These are phyloP conservation scores for Osmanthus fragrans DNA, from an alignment of 257 asterid genomes.

Conservation along the genomic window DNA sequence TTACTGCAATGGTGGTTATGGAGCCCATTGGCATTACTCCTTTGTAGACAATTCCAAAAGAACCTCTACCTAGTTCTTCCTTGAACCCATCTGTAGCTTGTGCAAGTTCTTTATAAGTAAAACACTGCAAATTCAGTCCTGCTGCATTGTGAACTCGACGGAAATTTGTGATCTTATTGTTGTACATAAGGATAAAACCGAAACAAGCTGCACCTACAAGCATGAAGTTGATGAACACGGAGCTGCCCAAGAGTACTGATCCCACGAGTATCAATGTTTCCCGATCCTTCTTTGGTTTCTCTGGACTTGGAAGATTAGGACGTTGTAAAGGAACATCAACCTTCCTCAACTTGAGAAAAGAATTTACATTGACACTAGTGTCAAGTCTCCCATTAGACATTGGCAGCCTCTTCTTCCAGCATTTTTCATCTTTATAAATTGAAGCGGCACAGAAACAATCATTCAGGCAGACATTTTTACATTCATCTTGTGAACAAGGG, in stretches of 20 bases:
- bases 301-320: conserved; percentile 5
- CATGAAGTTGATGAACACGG: conserved; percentile 14
- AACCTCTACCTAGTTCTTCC: conserved; percentile 39
- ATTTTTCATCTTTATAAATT: background rate
- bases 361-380: no score
- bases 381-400: conserved; percentile 14
- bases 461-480: background rate
- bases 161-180: background rate
- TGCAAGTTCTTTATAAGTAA: conserved; percentile 23
- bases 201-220: conserved; percentile 1
- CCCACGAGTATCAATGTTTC: background rate
- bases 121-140: conserved; percentile 22
- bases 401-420: conserved; percentile 16
- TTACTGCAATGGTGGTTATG: conserved; percentile 20
- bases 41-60: conserved; percentile 32
- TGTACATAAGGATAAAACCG: background rate
- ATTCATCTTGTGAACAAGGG: background rate
- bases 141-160: background rate
- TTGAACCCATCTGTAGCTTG: conserved; percentile 31
- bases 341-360: background rate
- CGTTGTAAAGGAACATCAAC: background rate
- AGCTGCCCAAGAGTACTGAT: conserved; percentile 25
- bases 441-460: conserved; percentile 11
- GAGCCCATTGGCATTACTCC: conserved; percentile 17
- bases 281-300: background rate